Conservation (phyloP, 768 basidiomycete species). For the Serendipita sp. region DNA sequence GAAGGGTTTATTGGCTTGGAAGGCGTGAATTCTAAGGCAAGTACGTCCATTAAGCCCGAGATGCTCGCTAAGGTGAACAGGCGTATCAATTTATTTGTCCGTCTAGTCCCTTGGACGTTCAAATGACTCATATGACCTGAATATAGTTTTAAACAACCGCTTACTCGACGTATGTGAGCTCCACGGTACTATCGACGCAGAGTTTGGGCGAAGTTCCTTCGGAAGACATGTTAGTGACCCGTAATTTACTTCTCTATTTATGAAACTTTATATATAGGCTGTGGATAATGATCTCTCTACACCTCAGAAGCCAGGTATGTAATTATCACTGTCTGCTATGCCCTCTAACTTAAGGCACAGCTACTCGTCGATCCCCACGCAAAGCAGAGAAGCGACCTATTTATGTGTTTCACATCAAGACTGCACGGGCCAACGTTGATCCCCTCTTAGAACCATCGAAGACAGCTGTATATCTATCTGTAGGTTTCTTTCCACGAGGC, state of each 20-base stretch:
- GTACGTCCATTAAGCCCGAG: not conserved
- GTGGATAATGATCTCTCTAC: constrained; percentile 44
- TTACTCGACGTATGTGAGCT: constrained; percentile 49
- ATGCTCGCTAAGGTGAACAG: constrained; percentile 25
- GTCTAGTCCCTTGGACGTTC: constrained; percentile 15
- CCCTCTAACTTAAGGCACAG: constrained; percentile 22
- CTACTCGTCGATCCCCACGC: constrained; percentile 52
- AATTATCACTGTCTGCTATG: not conserved
- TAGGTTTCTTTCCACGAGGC: constrained; percentile 20
- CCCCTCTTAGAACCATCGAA: constrained; percentile 72
- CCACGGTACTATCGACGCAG: constrained; percentile 47
- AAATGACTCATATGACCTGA: not conserved
- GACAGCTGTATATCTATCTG: constrained; percentile 47
- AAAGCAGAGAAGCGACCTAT: constrained; percentile 66
- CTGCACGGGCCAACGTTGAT: constrained; percentile 55
- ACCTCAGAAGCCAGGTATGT: constrained; percentile 30
- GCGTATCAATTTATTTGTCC: constrained; percentile 77
- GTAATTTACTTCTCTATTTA: constrained; percentile 14
- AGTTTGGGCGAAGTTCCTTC: constrained; percentile 56
- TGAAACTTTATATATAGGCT: constrained; percentile 31
- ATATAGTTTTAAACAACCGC: constrained; percentile 63
- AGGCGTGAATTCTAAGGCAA: constrained; percentile 58
- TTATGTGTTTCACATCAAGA: constrained; percentile 61
- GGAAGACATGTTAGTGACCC: constrained; percentile 39
- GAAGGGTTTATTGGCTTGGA: constrained; percentile 76